A percentile compares a stretch with the other conserved stretches of the same genome.
These are phyloP conservation scores for Cutaneotrichosporon arboriforme DNA, from an alignment of 1,284 basidiomycete genomes.

Conservation along the genomic window DNA sequence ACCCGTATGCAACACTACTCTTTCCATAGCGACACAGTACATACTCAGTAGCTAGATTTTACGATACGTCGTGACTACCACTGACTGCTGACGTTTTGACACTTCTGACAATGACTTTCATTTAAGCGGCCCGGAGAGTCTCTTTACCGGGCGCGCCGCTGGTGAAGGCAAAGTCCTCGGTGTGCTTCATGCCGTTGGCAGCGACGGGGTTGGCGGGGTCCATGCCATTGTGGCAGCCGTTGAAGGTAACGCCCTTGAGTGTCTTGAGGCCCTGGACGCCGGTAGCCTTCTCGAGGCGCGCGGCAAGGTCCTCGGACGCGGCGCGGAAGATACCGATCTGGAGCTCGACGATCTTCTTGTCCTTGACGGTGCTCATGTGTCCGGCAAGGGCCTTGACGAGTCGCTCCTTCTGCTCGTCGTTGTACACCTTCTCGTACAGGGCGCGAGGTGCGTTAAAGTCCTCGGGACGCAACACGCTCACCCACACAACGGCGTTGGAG, in stretches of 20 bases:
- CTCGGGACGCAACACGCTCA: slow-evolving; percentile 69
- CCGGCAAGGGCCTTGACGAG: slow-evolving; percentile 71
- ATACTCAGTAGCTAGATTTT: too few species aligned
- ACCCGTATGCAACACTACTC: too few species aligned
- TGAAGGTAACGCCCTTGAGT: slow-evolving; percentile 61
- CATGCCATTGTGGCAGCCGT: slow-evolving; percentile 42
- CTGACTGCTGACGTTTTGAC: neutral
- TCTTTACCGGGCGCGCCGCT: neutral
- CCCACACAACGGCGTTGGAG: slow-evolving; percentile 64
- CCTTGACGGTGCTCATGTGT: slow-evolving; percentile 65
- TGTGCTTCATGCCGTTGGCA: slow-evolving; percentile 3
- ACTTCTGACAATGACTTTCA: neutral
- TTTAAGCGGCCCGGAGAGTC: neutral
- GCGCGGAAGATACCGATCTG: slow-evolving; percentile 75
- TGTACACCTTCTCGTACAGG: slow-evolving; percentile 72
- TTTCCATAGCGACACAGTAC: too few species aligned
- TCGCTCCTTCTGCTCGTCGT: slow-evolving; percentile 60
- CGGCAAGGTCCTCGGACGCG: slow-evolving; percentile 64
- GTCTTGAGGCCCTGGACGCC: slow-evolving; percentile 48
- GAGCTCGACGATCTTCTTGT: slow-evolving; percentile 58
- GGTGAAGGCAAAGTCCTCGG: neutral
- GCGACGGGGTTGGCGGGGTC: neutral
- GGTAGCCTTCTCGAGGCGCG: slow-evolving; percentile 68
- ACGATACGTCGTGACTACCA: too few species aligned
- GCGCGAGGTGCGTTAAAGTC: slow-evolving; percentile 88